Conservation (phyloP, 768 basidiomycete species). For the Russula virescens region DNA sequence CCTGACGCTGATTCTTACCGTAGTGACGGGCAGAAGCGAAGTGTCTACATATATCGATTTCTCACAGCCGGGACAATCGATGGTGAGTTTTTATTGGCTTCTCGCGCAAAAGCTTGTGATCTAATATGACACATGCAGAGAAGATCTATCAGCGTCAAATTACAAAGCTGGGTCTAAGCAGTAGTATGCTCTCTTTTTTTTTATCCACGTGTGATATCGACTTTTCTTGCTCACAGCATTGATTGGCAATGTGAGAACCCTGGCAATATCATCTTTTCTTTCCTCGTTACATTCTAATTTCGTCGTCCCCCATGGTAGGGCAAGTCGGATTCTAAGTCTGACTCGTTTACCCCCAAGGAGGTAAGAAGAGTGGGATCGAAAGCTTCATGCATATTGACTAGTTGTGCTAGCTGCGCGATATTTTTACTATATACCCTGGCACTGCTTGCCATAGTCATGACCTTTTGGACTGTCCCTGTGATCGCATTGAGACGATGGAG, state of each 20-base stretch:
- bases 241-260: slow-evolving; percentile 56
- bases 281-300: slow-evolving; percentile 5
- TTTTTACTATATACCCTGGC: slow-evolving; percentile 78
- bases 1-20: slow-evolving; percentile 7
- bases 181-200: slow-evolving; percentile 55
- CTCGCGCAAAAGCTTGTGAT: background rate
- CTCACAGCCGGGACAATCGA: slow-evolving; percentile 88
- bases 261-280: slow-evolving; percentile 24
- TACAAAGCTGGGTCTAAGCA: slow-evolving; percentile 86
- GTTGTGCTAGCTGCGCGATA: slow-evolving; percentile 67
- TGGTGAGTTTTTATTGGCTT: slow-evolving; percentile 36
- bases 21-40: slow-evolving; percentile 91
- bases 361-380: slow-evolving; percentile 39
- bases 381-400: slow-evolving; percentile 15
- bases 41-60: slow-evolving; percentile 86
- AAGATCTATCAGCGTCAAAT: slow-evolving; percentile 94
- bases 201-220: slow-evolving; percentile 21
- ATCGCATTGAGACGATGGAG: slow-evolving; percentile 20
- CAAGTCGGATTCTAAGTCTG: slow-evolving; percentile 57
- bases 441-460: slow-evolving; percentile 92
- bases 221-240: slow-evolving; percentile 41
- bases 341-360: slow-evolving; percentile 84
- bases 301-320: slow-evolving; percentile 28
- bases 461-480: slow-evolving; percentile 75
- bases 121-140: slow-evolving; percentile 39